Percentiles rank a stretch among this genome's conserved stretches.
phyloP scores from a whole-genome alignment of 306 rosid species.

The Dryas drummondii region DNA sequence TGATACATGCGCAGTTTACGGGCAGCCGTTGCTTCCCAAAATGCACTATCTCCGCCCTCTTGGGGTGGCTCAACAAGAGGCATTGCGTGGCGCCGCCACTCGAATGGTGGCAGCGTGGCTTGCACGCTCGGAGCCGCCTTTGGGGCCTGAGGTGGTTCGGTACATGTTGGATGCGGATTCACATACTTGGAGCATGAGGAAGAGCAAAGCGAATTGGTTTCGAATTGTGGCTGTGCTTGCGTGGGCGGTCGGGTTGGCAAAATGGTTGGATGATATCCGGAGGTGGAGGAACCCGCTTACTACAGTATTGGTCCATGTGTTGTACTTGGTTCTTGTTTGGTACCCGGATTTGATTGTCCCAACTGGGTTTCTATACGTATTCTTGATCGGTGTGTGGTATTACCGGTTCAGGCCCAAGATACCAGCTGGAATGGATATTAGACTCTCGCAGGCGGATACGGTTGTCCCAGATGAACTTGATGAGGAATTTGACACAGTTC shows the following conservation, averaged over 20 bases:
- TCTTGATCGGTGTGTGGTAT: slow-evolving; percentile 87
- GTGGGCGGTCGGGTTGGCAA: slow-evolving; percentile 83
- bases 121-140: slow-evolving; percentile 70
- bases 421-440: slow-evolving; percentile 89
- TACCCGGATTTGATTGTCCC: slow-evolving; percentile 91
- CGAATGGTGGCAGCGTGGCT: slow-evolving; percentile 86
- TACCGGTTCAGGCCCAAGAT: slow-evolving; percentile 79
- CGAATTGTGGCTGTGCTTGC: slow-evolving; percentile 84
- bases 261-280: slow-evolving; percentile 76
- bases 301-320: slow-evolving; percentile 69
- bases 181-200: slow-evolving; percentile 92
- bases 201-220: slow-evolving; percentile 90
- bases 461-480: slow-evolving; percentile 85
- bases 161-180: slow-evolving; percentile 95
- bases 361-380: slow-evolving; percentile 77
- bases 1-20: slow-evolving; percentile 69
- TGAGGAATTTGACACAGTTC: slow-evolving; percentile 88
- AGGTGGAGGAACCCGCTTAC: slow-evolving; percentile 85
- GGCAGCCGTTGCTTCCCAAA: slow-evolving; percentile 75
- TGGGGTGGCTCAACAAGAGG: slow-evolving; percentile 87
- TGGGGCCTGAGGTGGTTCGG: slow-evolving; percentile 83
- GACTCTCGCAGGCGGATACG: slow-evolving; percentile 69
- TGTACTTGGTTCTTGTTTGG: slow-evolving; percentile 93
- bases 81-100: slow-evolving; percentile 74
- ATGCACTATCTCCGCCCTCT: slow-evolving; percentile 92